A percentile compares a stretch with the other conserved stretches of the same genome.
Conservation (phyloP, 2,329 filamentous ascomycete species). For the Claviceps africana region DNA sequence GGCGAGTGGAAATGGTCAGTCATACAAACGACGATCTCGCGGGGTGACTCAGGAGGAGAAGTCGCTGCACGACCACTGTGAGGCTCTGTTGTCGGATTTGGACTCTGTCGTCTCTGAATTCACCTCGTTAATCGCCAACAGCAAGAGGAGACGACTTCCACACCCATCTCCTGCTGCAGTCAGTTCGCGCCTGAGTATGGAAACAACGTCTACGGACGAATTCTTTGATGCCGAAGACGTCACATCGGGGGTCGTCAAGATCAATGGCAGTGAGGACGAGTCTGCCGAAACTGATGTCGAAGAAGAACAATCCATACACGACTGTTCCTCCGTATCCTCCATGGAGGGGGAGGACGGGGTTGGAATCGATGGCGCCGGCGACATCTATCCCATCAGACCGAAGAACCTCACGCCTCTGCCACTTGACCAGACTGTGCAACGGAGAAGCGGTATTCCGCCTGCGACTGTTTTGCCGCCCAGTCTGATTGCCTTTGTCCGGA, state of each 20-base stretch:
- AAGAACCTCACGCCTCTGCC: conserved; percentile 69
- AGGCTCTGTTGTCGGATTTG: conserved; percentile 69
- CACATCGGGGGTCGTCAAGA: conserved; percentile 57
- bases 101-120: conserved; percentile 78
- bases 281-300: conserved; percentile 9
- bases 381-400: conserved; percentile 60
- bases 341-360: conserved; percentile 44
- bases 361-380: conserved; percentile 43
- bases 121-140: conserved; percentile 59
- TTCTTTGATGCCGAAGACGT: conserved; percentile 80
- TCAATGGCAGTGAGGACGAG: conserved; percentile 57
- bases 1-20: conserved; percentile 15
- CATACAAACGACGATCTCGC: conserved; percentile 23
- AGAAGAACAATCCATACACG: conserved; percentile 14
- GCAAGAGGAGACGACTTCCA: conserved; percentile 58
- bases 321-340: conserved; percentile 45
- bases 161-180: conserved; percentile 33
- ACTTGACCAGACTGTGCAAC: conserved; percentile 45
- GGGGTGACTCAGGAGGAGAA: conserved; percentile 38
- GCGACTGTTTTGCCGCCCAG: conserved; percentile 74
- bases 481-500: conserved; percentile 83
- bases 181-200: conserved; percentile 51
- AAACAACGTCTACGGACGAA: conserved; percentile 70
- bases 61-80: conserved; percentile 67
- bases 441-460: conserved; percentile 56